Evolutionary conservation across 1,139 yeast species (phyloP).

Genomic region (Sugiyamaella neomexicana): DNA sequence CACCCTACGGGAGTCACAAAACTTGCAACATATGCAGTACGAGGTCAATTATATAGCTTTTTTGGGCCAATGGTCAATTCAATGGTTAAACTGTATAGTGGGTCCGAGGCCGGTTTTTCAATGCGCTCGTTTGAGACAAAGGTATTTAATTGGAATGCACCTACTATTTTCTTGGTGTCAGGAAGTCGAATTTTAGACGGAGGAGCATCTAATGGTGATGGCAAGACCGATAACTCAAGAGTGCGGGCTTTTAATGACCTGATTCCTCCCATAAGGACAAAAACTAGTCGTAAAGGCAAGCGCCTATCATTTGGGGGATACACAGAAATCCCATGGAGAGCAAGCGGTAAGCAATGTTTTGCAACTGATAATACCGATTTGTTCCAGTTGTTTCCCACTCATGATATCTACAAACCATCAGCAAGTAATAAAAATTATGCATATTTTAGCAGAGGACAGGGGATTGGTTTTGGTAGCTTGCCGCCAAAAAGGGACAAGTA

Average conservation of each 20-base stretch:
- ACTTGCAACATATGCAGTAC: conserved; percentile 29
- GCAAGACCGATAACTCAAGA: conserved; percentile 14
- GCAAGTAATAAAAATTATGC: conserved; percentile 34
- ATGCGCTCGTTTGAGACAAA: conserved; percentile 82
- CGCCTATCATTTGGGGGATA: conserved; percentile 61
- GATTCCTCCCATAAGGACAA: conserved; percentile 29
- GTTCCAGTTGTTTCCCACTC: conserved; percentile 65
- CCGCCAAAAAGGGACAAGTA: conserved; percentile 41
- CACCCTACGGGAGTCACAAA: conserved; percentile 12
- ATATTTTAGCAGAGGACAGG: conserved; percentile 35
- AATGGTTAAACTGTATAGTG: conserved; percentile 62
- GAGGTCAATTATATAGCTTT: conserved; percentile 41
- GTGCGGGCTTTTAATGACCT: conserved; percentile 30
- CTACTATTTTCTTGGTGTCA: conserved; percentile 66
- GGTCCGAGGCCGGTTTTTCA: conserved; percentile 78
- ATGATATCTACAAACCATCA: conserved; percentile 53
- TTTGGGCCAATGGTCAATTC: conserved; percentile 12
- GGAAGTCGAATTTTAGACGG: conserved; percentile 44
- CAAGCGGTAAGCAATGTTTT: conserved; percentile 69
- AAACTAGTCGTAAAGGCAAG: conserved; percentile 29
- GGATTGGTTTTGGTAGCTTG: conserved; percentile 33
- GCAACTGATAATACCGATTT: conserved; percentile 54
- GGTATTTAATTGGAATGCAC: conserved; percentile 88
- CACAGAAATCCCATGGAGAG: conserved; percentile 71
- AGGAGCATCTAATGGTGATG: conserved; percentile 11